Evolutionary conservation across 1,284 basidiomycete species (phyloP), one percentile per base, ranked within the genome.

Genomic region (Puccinia horiana): DNA sequence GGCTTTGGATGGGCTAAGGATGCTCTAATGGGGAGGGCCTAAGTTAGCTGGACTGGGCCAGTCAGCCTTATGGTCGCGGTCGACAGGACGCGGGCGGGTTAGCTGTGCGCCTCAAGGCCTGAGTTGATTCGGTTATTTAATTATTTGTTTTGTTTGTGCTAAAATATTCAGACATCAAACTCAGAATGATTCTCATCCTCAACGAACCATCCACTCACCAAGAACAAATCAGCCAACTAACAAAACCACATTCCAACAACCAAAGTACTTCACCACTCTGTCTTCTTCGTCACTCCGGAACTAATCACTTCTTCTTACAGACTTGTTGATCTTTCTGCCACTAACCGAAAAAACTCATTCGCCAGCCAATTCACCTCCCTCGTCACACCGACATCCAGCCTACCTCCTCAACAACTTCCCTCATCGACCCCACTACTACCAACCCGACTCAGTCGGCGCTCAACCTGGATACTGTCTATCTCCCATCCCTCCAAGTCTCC

Each of bases 381-480:
- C 70, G 1, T 20, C 70, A 5, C 44, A 73, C 14, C 26, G 11
- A 47, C 70, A 73, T 29, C 70, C 70, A 20, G 52, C 70, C 47
- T 52, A 29, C 42, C 47, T 73, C 0, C 47, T 73, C 42, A 73
- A 73, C 5, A 42, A 69, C 40, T 73, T 49, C 47, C 70, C 70
- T 2, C 70, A 73, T 29, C 42, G 70, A 8, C 70, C 70, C 52
- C 70, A 73, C 29, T 52, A 32, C 70, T 73, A 73, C 29, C 47
- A 35, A 16, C n/a, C 70, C 2, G 29, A 47, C 18, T 47, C 70
- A 29, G 70, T 73, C 16, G 70, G 70, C 4, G 70, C 70, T 35
- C 70, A 73, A 35, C 23, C 47, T 18, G 70, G 70, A 4, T 73
- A 73, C 47, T 73, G 70, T 73, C 47, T 49, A 20, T 73, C 70